Evolutionary conservation across 345 rosid species (phyloP).

Genomic region (Diplotaxis tenuifolia): DNA sequence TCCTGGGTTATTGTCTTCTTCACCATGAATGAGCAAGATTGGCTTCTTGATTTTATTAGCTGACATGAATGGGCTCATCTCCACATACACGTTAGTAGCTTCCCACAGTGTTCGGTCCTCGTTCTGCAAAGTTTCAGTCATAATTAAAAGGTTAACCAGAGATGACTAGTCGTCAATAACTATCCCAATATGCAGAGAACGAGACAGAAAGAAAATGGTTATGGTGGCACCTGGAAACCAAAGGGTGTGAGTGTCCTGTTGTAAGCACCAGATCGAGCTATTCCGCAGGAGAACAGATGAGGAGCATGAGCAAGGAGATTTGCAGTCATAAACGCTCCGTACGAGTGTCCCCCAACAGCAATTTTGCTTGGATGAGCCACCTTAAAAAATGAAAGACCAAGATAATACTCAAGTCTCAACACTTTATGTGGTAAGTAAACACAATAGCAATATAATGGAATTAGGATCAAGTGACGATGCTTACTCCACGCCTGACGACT

Average conservation of each 20-base stretch:
- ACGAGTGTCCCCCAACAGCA: slow-evolving; percentile 96
- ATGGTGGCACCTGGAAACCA: slow-evolving; percentile 78
- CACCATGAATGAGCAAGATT: slow-evolving; percentile 93
- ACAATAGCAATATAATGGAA: neutral
- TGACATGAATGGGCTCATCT: slow-evolving; percentile 97
- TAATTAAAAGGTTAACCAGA: neutral
- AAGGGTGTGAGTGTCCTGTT: slow-evolving; percentile 98
- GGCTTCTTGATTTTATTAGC: slow-evolving; percentile 96
- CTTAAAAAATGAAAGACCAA: slow-evolving; percentile 35
- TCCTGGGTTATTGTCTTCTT: slow-evolving; percentile 96
- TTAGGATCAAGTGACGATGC: slow-evolving; percentile 30
- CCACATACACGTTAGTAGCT: slow-evolving; percentile 78
- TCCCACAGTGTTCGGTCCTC: slow-evolving; percentile 99
- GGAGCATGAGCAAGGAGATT: slow-evolving; percentile 98
- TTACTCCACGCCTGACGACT: slow-evolving; percentile 84
- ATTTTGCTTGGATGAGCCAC: slow-evolving; percentile 90
- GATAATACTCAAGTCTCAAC: neutral
- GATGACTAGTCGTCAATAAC: slow-evolving; percentile 13
- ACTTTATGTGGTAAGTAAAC: neutral
- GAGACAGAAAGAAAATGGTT: neutral
- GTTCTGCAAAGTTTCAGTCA: slow-evolving; percentile 45
- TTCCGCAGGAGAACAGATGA: slow-evolving; percentile 90
- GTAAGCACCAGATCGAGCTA: slow-evolving; percentile 99
- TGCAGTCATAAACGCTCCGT: slow-evolving; percentile 99
- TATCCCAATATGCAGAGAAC: slow-evolving; percentile 13